A percentile compares a stretch with the other conserved stretches of the same genome.
Evolutionary conservation across 441 rosid species (phyloP).

Genomic region (Corymbia calophylla): DNA sequence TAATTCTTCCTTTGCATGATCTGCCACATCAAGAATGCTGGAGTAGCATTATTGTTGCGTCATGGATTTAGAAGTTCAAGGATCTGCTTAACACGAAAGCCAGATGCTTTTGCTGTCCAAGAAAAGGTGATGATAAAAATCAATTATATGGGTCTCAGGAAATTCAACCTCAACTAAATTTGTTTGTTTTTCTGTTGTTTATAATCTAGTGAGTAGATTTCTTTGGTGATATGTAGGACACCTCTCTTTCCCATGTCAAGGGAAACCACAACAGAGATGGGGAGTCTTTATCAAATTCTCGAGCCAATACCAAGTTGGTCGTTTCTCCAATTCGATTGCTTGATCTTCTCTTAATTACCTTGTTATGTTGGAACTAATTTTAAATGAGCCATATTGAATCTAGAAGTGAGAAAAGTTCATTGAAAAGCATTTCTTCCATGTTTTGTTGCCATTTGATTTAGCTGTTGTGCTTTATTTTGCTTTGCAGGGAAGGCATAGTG

Average conservation of each 20-base stretch:
- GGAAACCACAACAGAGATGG: neutral
- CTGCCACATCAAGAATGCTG: neutral
- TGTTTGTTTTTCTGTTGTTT: neutral
- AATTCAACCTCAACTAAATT: neutral
- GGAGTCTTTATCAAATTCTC: neutral
- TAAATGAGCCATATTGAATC: neutral
- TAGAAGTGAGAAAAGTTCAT: neutral
- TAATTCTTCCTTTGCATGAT: neutral
- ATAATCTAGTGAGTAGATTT: neutral
- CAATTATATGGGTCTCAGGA: neutral
- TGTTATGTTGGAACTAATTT: neutral
- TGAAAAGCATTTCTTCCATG: neutral
- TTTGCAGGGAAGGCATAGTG: slow-evolving; percentile 8
- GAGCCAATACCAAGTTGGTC: neutral
- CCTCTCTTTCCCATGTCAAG: neutral
- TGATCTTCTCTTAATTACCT: neutral
- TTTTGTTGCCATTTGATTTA: neutral
- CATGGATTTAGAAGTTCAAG: neutral
- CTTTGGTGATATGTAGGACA: neutral
- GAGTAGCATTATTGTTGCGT: neutral
- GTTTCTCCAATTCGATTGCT: neutral
- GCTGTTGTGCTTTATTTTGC: neutral
- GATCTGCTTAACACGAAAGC: neutral
- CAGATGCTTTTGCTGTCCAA: neutral
- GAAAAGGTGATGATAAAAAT: neutral